Evolutionary conservation across 2,329 filamentous ascomycete species (phyloP).

Genomic region (Cercospora citrullina): DNA sequence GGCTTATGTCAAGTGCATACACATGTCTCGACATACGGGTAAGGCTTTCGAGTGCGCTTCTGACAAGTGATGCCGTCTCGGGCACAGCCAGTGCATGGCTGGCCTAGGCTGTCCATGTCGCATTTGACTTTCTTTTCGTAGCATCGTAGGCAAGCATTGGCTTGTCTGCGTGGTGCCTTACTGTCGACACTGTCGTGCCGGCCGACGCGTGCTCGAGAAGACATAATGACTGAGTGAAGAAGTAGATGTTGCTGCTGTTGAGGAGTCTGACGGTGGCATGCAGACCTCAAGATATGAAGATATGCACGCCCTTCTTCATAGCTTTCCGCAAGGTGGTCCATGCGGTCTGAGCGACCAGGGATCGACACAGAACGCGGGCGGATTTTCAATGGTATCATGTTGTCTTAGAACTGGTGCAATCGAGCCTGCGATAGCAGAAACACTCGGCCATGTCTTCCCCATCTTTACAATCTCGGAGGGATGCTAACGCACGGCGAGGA

Average conservation of each 20-base stretch:
- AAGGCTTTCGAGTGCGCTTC: slow-evolving; percentile 17
- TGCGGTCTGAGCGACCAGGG: slow-evolving; percentile 1
- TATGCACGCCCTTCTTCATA: slow-evolving; percentile 8
- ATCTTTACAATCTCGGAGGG: slow-evolving; percentile 9
- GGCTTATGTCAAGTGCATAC: background rate
- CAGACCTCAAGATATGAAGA: background rate
- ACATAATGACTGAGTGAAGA: slow-evolving; percentile 7
- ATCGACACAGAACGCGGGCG: background rate
- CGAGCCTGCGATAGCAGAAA: slow-evolving; percentile 4
- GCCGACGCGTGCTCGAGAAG: slow-evolving; percentile 1
- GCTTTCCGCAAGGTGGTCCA: slow-evolving; percentile 2
- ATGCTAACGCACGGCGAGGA: slow-evolving; percentile 1
- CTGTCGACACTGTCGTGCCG: slow-evolving; percentile 10
- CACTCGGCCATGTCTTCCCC: slow-evolving; percentile 2
- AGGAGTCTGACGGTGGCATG: background rate
- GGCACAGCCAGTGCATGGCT: slow-evolving; percentile 16
- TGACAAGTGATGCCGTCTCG: slow-evolving; percentile 16
- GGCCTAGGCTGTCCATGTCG: slow-evolving; percentile 15
- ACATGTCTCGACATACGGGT: slow-evolving; percentile 8
- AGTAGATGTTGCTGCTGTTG: background rate
- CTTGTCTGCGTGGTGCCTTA: slow-evolving; percentile 13
- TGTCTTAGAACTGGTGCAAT: slow-evolving; percentile 14
- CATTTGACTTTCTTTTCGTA: slow-evolving; percentile 20
- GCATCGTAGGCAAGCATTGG: slow-evolving; percentile 16
- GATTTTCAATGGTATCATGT: slow-evolving; percentile 5